phyloP scores from a whole-genome alignment of 2,329 filamentous ascomycete species.

The Pseudodiploospora longispora region DNA sequence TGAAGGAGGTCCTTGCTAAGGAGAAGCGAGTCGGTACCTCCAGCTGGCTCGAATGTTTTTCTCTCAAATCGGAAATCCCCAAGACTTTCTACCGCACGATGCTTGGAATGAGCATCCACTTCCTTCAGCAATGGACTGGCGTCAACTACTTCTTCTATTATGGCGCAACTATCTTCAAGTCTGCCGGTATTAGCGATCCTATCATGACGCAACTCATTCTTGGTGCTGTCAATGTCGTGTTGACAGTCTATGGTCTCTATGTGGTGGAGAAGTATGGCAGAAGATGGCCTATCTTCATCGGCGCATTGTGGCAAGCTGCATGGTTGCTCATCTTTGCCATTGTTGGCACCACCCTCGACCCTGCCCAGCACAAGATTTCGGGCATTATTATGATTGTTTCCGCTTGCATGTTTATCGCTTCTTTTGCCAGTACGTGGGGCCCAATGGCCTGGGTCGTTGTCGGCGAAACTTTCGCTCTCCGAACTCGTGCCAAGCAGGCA shows the following conservation, averaged over 20 bases:
- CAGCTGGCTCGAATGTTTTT: constrained; percentile 54
- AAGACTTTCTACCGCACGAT: constrained; percentile 57
- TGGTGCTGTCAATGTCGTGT: constrained; percentile 58
- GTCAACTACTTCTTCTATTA: constrained; percentile 58
- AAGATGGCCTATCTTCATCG: constrained; percentile 58
- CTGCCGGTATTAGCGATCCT: constrained; percentile 57
- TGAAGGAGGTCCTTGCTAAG: constrained; percentile 38
- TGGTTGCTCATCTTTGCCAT: constrained; percentile 59
- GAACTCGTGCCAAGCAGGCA: constrained; percentile 46
- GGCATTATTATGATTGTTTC: constrained; percentile 65
- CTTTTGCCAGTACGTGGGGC: constrained; percentile 63
- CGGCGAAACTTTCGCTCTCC: constrained; percentile 56
- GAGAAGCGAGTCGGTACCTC: constrained; percentile 36
- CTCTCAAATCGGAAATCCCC: constrained; percentile 39
- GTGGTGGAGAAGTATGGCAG: constrained; percentile 61
- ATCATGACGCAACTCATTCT: constrained; percentile 63
- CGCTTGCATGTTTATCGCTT: constrained; percentile 66
- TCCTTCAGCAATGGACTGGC: constrained; percentile 60
- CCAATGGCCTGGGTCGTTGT: constrained; percentile 62
- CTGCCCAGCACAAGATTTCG: constrained; percentile 33
- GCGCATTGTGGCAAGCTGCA: constrained; percentile 58
- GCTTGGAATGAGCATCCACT: constrained; percentile 56
- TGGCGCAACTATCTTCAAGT: constrained; percentile 58
- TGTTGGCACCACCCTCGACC: constrained; percentile 41
- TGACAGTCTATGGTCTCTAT: constrained; percentile 59